Percentiles rank a stretch among this genome's conserved stretches.
Evolutionary conservation across 2,329 filamentous ascomycete species (phyloP).

Genomic region (Colletotrichum chrysophilum): DNA sequence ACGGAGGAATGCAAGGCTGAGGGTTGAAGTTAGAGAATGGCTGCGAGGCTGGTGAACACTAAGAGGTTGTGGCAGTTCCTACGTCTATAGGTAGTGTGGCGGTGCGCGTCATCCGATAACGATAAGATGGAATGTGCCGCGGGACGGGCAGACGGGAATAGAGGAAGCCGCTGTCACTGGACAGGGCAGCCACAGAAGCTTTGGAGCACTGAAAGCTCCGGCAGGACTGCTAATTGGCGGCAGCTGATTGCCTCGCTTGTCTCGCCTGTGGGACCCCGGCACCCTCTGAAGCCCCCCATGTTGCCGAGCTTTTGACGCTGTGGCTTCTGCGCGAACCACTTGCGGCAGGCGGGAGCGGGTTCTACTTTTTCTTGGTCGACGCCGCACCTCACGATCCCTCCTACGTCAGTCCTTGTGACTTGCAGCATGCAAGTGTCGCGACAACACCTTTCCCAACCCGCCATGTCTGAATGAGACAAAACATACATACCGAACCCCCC

Average conservation of each 20-base stretch:
- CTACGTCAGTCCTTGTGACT: slow-evolving; percentile 21
- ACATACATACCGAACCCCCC: background rate
- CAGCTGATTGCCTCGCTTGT: slow-evolving; percentile 22
- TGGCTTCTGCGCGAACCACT: slow-evolving; percentile 21
- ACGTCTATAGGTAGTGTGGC: background rate
- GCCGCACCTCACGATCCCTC: slow-evolving; percentile 18
- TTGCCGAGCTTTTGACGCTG: slow-evolving; percentile 22
- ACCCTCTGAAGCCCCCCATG: background rate
- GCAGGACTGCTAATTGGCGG: slow-evolving; percentile 18
- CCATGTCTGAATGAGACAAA: slow-evolving; percentile 15
- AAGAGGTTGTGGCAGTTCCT: background rate
- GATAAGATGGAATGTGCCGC: slow-evolving; percentile 10
- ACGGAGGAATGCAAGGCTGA: background rate
- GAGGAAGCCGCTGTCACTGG: background rate
- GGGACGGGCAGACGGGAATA: background rate
- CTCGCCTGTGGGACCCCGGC: slow-evolving; percentile 7
- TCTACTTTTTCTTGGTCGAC: slow-evolving; percentile 18
- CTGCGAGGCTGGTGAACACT: background rate
- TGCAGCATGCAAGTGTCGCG: slow-evolving; percentile 21
- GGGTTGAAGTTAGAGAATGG: background rate
- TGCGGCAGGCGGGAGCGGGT: slow-evolving; percentile 20
- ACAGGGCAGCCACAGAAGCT: background rate
- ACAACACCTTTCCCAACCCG: slow-evolving; percentile 3
- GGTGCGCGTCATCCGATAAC: slow-evolving; percentile 1
- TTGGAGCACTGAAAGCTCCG: slow-evolving; percentile 8